phyloP scores from a whole-genome alignment of 805 yeast species.

The Wickerhamomyces ciferrii region DNA sequence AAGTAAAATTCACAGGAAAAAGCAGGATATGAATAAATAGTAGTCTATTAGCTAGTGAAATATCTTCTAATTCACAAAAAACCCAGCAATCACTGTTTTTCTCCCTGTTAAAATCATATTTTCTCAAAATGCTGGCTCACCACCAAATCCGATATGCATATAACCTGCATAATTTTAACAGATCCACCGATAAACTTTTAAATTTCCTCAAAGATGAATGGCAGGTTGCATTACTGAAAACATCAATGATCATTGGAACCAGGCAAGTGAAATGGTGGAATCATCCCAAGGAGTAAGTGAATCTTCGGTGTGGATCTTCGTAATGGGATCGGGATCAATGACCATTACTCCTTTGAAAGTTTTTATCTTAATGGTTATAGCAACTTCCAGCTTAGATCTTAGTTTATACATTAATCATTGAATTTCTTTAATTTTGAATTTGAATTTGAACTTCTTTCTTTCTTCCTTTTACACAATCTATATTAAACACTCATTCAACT shows the following conservation, averaged over 20 bases:
- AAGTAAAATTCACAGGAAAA: too few relatives aligned
- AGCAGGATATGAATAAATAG: too few relatives aligned
- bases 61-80: too few relatives aligned
- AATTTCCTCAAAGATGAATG: background rate
- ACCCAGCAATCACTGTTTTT: too few relatives aligned
- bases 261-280: background rate
- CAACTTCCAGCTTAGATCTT: background rate
- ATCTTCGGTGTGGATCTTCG: background rate
- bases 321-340: background rate
- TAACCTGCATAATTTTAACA: background rate
- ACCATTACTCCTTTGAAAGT: background rate
- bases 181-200: background rate
- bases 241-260: too few relatives aligned
- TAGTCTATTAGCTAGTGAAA: too few relatives aligned
- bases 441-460: background rate
- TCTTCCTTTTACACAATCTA: background rate
- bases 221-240: background rate
- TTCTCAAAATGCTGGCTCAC: background rate
- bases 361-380: too few relatives aligned
- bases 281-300: background rate
- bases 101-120: too few relatives aligned
- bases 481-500: too few relatives aligned
- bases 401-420: background rate
- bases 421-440: too few relatives aligned
- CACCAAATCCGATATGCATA: background rate